phyloP scores from a whole-genome alignment of 768 basidiomycete species.

The Pleurotus pulmonarius region DNA sequence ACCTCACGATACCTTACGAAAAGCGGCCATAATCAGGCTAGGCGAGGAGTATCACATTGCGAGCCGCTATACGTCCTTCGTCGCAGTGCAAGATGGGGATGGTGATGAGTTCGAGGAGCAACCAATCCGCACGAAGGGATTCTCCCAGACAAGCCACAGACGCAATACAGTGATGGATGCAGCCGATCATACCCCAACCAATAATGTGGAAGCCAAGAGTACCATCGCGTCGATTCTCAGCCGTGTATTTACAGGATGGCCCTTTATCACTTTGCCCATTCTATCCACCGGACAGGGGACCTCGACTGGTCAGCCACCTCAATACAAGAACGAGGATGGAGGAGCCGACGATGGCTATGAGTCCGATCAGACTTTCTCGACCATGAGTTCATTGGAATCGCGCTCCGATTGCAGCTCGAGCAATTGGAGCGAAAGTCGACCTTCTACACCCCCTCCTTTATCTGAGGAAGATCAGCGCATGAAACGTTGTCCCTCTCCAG shows the following conservation, averaged over 20 bases:
- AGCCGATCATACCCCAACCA: background rate
- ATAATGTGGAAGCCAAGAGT: background rate
- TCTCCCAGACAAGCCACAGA: background rate
- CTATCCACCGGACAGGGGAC: background rate
- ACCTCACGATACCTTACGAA: constrained; percentile 30
- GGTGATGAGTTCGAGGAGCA: constrained; percentile 13
- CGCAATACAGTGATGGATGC: background rate
- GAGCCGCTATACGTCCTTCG: constrained; percentile 51
- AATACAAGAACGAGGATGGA: background rate
- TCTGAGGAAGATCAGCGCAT: constrained; percentile 19
- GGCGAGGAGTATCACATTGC: constrained; percentile 50
- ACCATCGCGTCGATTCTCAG: background rate
- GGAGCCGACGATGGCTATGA: constrained; percentile 21
- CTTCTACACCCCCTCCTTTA: constrained; percentile 20
- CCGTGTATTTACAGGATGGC: background rate
- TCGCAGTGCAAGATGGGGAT: constrained; percentile 42
- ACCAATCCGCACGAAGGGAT: background rate
- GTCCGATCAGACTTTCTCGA: constrained; percentile 36
- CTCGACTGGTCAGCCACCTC: background rate
- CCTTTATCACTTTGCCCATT: background rate
- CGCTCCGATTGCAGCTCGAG: constrained; percentile 27
- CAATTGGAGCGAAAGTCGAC: constrained; percentile 26
- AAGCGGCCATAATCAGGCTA: constrained; percentile 44
- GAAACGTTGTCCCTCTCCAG: constrained; percentile 11
- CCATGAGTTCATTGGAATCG: constrained; percentile 43